Conservation (phyloP, 2,329 filamentous ascomycete species). For the Trichoderma oligosporum region DNA sequence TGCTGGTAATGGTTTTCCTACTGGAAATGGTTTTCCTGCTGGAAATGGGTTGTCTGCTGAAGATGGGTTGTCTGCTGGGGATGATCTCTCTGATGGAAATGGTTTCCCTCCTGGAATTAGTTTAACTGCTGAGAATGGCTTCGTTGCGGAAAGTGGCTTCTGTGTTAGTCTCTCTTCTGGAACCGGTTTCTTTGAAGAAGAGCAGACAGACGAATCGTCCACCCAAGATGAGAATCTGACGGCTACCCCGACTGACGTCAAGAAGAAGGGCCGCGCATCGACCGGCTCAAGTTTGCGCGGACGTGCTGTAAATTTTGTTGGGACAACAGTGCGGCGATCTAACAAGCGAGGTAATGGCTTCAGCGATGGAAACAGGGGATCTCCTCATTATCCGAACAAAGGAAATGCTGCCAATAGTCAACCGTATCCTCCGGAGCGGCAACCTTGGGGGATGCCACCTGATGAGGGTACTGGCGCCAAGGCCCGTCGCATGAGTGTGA, state of each 20-base stretch:
- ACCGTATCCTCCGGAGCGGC: conserved; percentile 39
- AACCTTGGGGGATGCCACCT: conserved; percentile 59
- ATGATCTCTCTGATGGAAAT: no score
- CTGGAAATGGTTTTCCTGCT: no score
- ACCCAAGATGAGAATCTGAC: conserved; percentile 33
- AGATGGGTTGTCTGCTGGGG: no score
- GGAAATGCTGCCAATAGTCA: conserved; percentile 24
- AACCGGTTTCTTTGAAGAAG: conserved; percentile 44
- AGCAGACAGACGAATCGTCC: conserved; percentile 26
- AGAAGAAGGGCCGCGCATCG: conserved; percentile 46
- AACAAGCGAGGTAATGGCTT: conserved; percentile 47
- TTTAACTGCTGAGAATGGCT: no score
- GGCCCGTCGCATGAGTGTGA: conserved; percentile 71
- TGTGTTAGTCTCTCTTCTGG: no score
- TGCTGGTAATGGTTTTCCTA: no score
- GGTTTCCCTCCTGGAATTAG: no score
- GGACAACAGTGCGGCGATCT: conserved; percentile 28
- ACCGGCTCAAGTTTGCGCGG: conserved; percentile 50
- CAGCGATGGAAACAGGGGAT: conserved; percentile 37
- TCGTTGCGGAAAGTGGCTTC: no score
- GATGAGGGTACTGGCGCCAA: conserved; percentile 72
- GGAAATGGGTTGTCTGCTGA: no score
- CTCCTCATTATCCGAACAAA: conserved; percentile 21
- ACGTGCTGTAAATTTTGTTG: conserved; percentile 47
- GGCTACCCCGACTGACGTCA: conserved; percentile 45